Conservation (phyloP, 192 early-diverging fungal species). For the Kappamyces sp. region DNA sequence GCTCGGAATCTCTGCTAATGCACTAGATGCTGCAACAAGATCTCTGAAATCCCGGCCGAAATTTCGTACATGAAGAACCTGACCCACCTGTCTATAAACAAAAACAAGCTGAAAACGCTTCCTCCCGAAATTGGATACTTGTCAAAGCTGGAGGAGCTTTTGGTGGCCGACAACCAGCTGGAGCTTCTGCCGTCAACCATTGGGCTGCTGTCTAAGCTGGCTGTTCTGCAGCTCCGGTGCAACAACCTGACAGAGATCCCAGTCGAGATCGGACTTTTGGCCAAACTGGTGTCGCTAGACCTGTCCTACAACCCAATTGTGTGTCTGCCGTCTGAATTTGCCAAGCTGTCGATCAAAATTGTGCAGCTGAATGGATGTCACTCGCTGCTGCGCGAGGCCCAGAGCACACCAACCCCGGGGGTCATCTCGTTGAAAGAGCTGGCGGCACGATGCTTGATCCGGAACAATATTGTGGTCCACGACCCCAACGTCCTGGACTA, state of each 20-base stretch:
- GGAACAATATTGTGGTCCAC: slow-evolving; percentile 55
- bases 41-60: slow-evolving; percentile 63
- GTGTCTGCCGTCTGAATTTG: slow-evolving; percentile 65
- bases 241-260: slow-evolving; percentile 62
- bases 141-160: slow-evolving; percentile 60
- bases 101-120: slow-evolving; percentile 56
- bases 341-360: slow-evolving; percentile 35
- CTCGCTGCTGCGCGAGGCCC: slow-evolving; percentile 8
- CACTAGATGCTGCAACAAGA: slow-evolving; percentile 67
- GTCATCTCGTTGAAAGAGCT: slow-evolving; percentile 57
- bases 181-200: slow-evolving; percentile 57
- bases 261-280: slow-evolving; percentile 55
- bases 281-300: slow-evolving; percentile 59
- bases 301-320: slow-evolving; percentile 60
- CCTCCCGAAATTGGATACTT: slow-evolving; percentile 67
- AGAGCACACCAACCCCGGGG: slow-evolving; percentile 47
- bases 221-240: slow-evolving; percentile 49
- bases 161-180: slow-evolving; percentile 60
- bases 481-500: slow-evolving; percentile 59
- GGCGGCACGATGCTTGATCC: slow-evolving; percentile 66
- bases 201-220: slow-evolving; percentile 58
- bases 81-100: slow-evolving; percentile 54
- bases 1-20: slow-evolving; percentile 13
- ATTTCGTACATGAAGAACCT: slow-evolving; percentile 70
- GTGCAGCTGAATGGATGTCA: slow-evolving; percentile 12